A percentile compares a stretch with the other conserved stretches of the same genome.
These are phyloP conservation scores for Mycosphaerella arachidis DNA, from an alignment of 2,329 filamentous ascomycete genomes.

Conservation along the genomic window DNA sequence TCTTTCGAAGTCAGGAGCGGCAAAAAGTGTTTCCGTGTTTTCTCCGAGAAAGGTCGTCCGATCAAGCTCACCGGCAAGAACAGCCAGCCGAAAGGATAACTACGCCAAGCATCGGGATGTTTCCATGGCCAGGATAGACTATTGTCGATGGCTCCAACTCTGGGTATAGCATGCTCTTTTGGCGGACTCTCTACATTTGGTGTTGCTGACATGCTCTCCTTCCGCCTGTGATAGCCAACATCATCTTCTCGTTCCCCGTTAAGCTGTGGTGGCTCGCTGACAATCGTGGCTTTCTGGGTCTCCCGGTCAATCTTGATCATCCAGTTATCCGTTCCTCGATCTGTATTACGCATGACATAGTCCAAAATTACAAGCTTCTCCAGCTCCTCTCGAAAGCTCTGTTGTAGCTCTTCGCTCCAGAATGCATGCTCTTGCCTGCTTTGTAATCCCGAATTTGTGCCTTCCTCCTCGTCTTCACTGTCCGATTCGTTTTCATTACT, in stretches of 20 bases:
- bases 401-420: slow-evolving; percentile 85
- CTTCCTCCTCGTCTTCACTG: slow-evolving; percentile 29
- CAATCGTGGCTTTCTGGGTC: slow-evolving; percentile 75
- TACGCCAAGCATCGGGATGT: slow-evolving; percentile 85
- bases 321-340: slow-evolving; percentile 96
- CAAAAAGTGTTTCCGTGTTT: slow-evolving; percentile 91
- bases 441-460: slow-evolving; percentile 16
- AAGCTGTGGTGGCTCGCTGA: slow-evolving; percentile 74
- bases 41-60: slow-evolving; percentile 90
- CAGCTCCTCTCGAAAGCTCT: slow-evolving; percentile 88
- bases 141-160: slow-evolving; percentile 92
- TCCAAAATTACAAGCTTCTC: slow-evolving; percentile 97
- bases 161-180: slow-evolving; percentile 57
- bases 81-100: slow-evolving; percentile 97
- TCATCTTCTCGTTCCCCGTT: slow-evolving; percentile 37
- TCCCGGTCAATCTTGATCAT: slow-evolving; percentile 96
- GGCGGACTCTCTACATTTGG: slow-evolving; percentile 4
- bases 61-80: slow-evolving; percentile 96
- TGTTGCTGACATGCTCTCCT: slow-evolving; percentile 78
- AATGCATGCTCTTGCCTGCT: slow-evolving; percentile 54
- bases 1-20: slow-evolving; percentile 87
- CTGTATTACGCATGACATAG: slow-evolving; percentile 98
- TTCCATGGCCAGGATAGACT: slow-evolving; percentile 99
- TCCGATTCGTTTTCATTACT: slow-evolving; percentile 50
- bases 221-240: slow-evolving; percentile 41